phyloP scores from a whole-genome alignment of 192 early-diverging fungal genomes.

The Backusella australiensis region DNA sequence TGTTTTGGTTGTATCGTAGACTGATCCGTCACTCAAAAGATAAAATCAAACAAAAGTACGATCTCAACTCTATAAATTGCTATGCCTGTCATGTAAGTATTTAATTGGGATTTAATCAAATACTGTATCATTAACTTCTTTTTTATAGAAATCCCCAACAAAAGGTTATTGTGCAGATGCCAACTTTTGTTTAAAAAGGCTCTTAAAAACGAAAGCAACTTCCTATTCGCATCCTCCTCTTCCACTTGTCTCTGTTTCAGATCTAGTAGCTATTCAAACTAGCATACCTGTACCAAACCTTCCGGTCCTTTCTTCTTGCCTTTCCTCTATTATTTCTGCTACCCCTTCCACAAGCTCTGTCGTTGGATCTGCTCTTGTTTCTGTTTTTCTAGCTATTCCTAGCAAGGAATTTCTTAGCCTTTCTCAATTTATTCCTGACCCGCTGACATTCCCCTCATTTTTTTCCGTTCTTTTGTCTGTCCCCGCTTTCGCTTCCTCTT shows the following conservation, averaged over 20 bases:
- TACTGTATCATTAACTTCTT: not conserved
- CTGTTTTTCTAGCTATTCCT: not conserved
- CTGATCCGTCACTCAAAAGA: not conserved
- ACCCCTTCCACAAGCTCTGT: not conserved
- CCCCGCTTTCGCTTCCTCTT: not conserved
- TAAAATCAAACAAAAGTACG: not conserved
- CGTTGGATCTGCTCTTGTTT: not conserved
- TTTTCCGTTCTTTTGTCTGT: not conserved
- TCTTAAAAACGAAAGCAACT: not conserved
- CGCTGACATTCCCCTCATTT: not conserved
- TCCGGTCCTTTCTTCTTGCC: not conserved
- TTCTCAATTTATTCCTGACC: not conserved
- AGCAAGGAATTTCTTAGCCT: not conserved
- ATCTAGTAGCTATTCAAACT: not conserved
- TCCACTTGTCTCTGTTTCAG: not conserved
- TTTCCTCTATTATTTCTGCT: not conserved
- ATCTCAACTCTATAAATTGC: not conserved
- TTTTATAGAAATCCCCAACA: not conserved
- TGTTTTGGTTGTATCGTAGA: not conserved
- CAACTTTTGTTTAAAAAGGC: not conserved
- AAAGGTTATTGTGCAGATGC: not conserved
- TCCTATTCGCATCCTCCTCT: not conserved
- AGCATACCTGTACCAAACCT: not conserved
- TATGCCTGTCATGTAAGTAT: not conserved
- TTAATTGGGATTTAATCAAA: not conserved